Evolutionary conservation across 2,329 filamentous ascomycete species (phyloP), one percentile per base, ranked within the genome.

Genomic region (Claviceps purpurea): DNA sequence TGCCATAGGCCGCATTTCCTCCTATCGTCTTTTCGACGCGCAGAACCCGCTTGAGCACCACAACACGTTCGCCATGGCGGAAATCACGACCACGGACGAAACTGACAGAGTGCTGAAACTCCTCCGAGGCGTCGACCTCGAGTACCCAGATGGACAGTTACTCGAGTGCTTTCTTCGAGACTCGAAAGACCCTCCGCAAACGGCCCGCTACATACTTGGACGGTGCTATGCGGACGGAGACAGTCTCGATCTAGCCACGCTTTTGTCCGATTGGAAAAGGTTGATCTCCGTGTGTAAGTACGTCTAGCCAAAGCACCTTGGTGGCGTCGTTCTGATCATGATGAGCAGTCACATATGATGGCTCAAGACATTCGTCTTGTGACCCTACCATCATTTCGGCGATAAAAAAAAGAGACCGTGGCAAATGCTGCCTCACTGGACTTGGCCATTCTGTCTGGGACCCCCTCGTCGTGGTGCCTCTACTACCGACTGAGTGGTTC

Each of bases 151-250:
- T 30, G 34, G 40, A 5, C 13, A 50, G 30, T 51, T 56, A 45
- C 52, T 54, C 1, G 50, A 49, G 52, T 49, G 20, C 37, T 51
- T 54, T 24, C 42, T 56, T 16, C 20, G 48, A 47, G 43, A 49
- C 20, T 52, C 54, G 5, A 49, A 14, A 41, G 50, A 54, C n/a
- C 52, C 26, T 20, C 20, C 20, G 38, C 50, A 56, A 11, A 47
- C 54, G 2, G 54, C 54, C 20, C 42, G 47, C 38, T 52, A 56
- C 50, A 42, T 56, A 20, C 43, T 52, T 20, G 38, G 47, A 43
- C 54, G 44, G 47, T 56, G 52, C 48, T 47, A 16, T 4, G 20
- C n/a, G 34, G 52, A 13, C 0, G 34, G 18, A n/a, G 2, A 46
- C 11, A 6, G 16, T 11, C 48, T 40, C 34, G 47, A 52, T 46